Base-by-base conservation (phyloP, 2,329 filamentous ascomycete genomes). In the Penicillium sp. region DNA sequence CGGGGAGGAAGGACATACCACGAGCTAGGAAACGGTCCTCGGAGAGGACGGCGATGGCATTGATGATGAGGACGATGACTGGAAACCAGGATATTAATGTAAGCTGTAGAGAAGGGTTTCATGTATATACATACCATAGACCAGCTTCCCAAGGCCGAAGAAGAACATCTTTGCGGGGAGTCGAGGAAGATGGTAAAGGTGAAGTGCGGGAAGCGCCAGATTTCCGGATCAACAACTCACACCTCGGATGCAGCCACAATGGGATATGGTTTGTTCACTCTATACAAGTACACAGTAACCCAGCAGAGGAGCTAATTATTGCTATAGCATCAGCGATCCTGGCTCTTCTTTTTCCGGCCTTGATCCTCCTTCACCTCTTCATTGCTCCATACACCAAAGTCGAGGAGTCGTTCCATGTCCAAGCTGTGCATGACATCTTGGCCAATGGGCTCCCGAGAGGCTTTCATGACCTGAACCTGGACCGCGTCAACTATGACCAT, bases 371-470 rank as follows among this genome's bases (percentile, higher is more conserved):
- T 51, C 90, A 96, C 72, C 84, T 96, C 51, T 67, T 85, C 57
- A 70, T 85, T 23, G 85, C 92, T 10, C 94, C 94, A 0, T 93
- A 95, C 77, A 97, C 92, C 53, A 99, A 99, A 74, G 94, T 99
- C 56, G 94, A 99, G 73, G 94, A 99, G 74, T 97, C 93, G 0
- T 97, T 99, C 82, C 96, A 96, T 72, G 85, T 97, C 55, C 94
- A 99, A 73, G 94, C 94, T 6, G 83, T 86, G 3, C 94, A 97
- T 73, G 94, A 99, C 71, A 88, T 99, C 34, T 74, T 96, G 56
- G 82, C 83, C 35, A 91, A 94, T 70, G 91, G 91, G 23, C 84
- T 90, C 1, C 90, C 90, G 0, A 78, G 86, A 62, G 70, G 81
- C 14, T 68, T 76, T 47, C 70, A 78, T 26, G 42, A 51, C 13